Percentiles rank a stretch among this genome's conserved stretches.
phyloP scores from a whole-genome alignment of 768 basidiomycete species.

The Trametes gibbosa region DNA sequence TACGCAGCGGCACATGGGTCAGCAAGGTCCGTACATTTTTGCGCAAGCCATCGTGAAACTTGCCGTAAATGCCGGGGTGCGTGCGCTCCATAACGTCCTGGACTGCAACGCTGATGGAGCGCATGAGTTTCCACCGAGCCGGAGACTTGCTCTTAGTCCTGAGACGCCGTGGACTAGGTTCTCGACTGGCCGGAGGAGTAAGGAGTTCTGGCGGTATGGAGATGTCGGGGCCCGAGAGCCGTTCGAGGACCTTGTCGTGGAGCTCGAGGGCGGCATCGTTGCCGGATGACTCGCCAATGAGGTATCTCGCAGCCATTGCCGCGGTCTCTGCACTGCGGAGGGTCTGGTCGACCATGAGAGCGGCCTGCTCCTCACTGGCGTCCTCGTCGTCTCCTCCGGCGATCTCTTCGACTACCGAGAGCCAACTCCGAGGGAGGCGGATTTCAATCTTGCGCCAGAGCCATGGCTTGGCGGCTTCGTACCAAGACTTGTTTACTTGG shows the following conservation, averaged over 20 bases:
- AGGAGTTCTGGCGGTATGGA: constrained; percentile 74
- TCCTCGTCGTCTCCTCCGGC: constrained; percentile 63
- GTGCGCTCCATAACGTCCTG: constrained; percentile 63
- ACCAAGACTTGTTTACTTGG: constrained; percentile 76
- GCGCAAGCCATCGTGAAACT: constrained; percentile 20
- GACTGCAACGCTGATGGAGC: constrained; percentile 75
- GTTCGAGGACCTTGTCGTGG: constrained; percentile 59
- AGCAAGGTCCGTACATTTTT: constrained; percentile 9
- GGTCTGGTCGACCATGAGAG: constrained; percentile 60
- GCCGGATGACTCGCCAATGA: constrained; percentile 32
- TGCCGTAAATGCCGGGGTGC: constrained; percentile 73
- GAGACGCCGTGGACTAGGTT: constrained; percentile 76
- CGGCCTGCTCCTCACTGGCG: constrained; percentile 48
- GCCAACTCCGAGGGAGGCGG: constrained; percentile 80
- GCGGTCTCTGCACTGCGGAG: constrained; percentile 65
- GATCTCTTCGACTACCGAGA: constrained; percentile 76
- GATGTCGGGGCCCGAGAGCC: constrained; percentile 59
- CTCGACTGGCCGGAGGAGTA: constrained; percentile 77
- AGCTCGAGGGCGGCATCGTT: constrained; percentile 47
- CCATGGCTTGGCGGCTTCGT: constrained; percentile 84
- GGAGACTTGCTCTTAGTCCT: constrained; percentile 78
- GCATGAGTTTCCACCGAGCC: constrained; percentile 79
- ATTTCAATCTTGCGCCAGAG: constrained; percentile 84
- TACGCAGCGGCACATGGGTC: background rate
- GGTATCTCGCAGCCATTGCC: constrained; percentile 48